Conservation (phyloP, 768 basidiomycete species). For the Pilatotrama ljubarskyi region DNA sequence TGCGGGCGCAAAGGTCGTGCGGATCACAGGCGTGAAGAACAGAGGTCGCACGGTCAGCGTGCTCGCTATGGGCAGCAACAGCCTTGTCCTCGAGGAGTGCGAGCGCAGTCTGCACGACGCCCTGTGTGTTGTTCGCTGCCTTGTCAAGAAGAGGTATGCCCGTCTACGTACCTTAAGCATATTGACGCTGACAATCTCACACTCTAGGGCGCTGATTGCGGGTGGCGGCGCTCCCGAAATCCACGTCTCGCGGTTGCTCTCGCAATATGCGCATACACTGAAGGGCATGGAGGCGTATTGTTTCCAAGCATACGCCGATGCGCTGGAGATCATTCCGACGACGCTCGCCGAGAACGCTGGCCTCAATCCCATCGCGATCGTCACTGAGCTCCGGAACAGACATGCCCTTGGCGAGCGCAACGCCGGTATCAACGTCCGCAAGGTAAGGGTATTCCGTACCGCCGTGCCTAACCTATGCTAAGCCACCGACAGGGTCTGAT, state of each 20-base stretch:
- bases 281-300: conserved; percentile 99
- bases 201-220: conserved; percentile 78
- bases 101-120: conserved; percentile 98
- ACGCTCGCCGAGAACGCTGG: conserved; percentile 99
- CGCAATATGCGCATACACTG: conserved; percentile 88
- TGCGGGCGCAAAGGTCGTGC: conserved; percentile 87
- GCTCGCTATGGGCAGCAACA: conserved; percentile 91
- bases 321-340: conserved; percentile 95
- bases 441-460: conserved; percentile 49
- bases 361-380: conserved; percentile 95
- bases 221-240: conserved; percentile 99
- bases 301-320: conserved; percentile 98
- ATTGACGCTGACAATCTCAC: not conserved
- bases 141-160: conserved; percentile 93
- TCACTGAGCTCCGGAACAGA: conserved; percentile 95
- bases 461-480: not conserved
- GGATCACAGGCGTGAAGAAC: conserved; percentile 93
- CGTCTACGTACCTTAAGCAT: not conserved
- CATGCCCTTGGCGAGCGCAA: conserved; percentile 93
- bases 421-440: conserved; percentile 98
- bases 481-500: conserved; percentile 72
- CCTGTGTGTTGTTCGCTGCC: conserved; percentile 96
- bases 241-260: conserved; percentile 88
- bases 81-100: conserved; percentile 92
- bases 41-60: conserved; percentile 93